Evolutionary conservation across 2,329 filamentous ascomycete species (phyloP).

Genomic region (Claviceps capensis): DNA sequence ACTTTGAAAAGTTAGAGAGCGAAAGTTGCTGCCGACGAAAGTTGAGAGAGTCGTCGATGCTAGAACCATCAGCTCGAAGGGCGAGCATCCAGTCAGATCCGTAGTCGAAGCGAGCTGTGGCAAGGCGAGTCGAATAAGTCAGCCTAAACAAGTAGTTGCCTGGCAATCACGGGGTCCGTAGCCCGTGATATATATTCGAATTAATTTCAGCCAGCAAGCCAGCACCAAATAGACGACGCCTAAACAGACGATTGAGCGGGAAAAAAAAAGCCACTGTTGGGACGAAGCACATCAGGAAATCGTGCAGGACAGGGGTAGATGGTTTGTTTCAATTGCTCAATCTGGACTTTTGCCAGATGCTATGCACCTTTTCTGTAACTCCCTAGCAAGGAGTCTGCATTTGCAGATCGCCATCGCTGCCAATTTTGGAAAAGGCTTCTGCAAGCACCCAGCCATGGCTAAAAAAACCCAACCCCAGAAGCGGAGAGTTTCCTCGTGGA

Average conservation of each 20-base stretch:
- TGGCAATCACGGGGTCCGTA: neutral
- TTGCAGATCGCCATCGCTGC: neutral
- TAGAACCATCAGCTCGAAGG: neutral
- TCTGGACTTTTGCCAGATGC: neutral
- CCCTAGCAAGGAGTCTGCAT: neutral
- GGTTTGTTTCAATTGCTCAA: neutral
- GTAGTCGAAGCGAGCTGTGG: neutral
- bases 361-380: neutral
- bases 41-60: neutral
- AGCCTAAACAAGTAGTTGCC: neutral
- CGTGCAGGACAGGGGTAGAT: neutral
- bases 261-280: neutral
- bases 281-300: neutral
- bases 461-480: neutral
- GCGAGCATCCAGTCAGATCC: neutral
- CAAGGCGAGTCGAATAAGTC: neutral
- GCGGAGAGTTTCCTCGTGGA: conserved; percentile 1
- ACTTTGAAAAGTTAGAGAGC: neutral
- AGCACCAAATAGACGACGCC: neutral
- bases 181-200: conserved; percentile 3
- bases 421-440: neutral
- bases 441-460: neutral
- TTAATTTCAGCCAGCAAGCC: neutral
- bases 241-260: neutral
- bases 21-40: neutral